A percentile compares a stretch with the other conserved stretches of the same genome.
These are phyloP conservation scores for Penicillium alfredii DNA, from an alignment of 495 filamentous ascomycete genomes.

Conservation along the genomic window DNA sequence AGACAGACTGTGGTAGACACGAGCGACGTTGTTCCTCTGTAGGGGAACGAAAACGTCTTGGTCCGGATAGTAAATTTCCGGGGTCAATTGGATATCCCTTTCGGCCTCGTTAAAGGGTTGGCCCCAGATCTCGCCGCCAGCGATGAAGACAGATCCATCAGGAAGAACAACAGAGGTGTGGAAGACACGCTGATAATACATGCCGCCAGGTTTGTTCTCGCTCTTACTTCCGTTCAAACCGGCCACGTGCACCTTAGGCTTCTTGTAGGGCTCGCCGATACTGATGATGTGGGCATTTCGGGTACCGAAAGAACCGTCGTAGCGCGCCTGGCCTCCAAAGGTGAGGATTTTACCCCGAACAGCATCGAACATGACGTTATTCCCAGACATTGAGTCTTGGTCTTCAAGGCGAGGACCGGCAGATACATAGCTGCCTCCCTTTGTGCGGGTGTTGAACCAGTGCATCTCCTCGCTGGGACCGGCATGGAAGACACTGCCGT, in stretches of 20 bases:
- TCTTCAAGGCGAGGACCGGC: conserved; percentile 37
- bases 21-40: conserved; percentile 36
- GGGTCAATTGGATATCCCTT: conserved; percentile 28
- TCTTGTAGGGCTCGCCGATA: conserved; percentile 24
- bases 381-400: conserved; percentile 48
- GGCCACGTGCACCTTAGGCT: conserved; percentile 3
- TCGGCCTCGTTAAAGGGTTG: conserved; percentile 46
- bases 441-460: conserved; percentile 46
- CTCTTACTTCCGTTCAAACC: conserved; percentile 10
- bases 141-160: conserved; percentile 50
- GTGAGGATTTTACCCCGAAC: conserved; percentile 49
- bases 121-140: conserved; percentile 46
- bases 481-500: conserved; percentile 48
- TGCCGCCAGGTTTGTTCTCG: conserved; percentile 31
- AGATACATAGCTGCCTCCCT: conserved; percentile 27
- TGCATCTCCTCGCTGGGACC: conserved; percentile 37
- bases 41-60: conserved; percentile 32
- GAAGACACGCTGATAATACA: conserved; percentile 45
- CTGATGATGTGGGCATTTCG: conserved; percentile 46
- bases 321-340: conserved; percentile 44
- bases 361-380: conserved; percentile 53
- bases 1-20: conserved; percentile 53
- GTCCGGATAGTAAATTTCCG: conserved; percentile 48
- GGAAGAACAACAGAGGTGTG: conserved; percentile 52
- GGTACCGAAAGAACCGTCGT: conserved; percentile 35